Base-by-base conservation (phyloP, 768 basidiomycete genomes). In the Pilatotrama ljubarskyi region DNA sequence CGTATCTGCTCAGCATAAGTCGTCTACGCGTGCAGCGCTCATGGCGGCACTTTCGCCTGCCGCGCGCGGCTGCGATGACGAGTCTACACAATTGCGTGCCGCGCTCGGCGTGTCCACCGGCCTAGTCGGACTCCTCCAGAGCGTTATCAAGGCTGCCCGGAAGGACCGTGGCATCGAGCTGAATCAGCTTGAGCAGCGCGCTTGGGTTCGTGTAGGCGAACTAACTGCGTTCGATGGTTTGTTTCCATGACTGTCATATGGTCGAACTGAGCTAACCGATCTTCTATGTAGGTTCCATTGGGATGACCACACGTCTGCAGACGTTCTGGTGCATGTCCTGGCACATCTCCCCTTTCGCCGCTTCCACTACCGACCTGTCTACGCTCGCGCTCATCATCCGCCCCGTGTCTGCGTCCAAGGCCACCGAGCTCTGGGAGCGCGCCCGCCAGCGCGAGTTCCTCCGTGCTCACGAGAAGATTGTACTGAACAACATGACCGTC, bases 361-460 rank as follows among this genome's bases (percentile, higher is more conserved):
- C 76, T 0, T 73, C 78, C 2, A 72, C 82, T 3, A 74, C 76
- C 15, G 82, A 87, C 52, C 72, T 85, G 20, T 77, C 78, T 5
- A 87, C 87, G 0, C 77, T 87, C 25, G 82, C 88, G 0, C 74
- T 90, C 18, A 76, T 84, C 42, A 69, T 84, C 13, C 76, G 76
- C n/a, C 74, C 78, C 13, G 64, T 85, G 60, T 77, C 66, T 58
- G 69, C 74, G 24, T 62, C 74, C 8, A 80, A 76, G 50, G 83
- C 87, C 5, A 70, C 73, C 2, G 66, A 73, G 9, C 71, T 82
- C 14, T 82, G 83, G 82, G 64, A 70, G 18, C 72, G 72, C 55
- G 75, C 77, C 18, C 62, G 71, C 43, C 59, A 70, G 29, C 68
- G 70, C 35, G 63, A 66, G 53, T 66, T 72, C 32, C 66, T 75